Evolutionary conservation across 495 filamentous ascomycete genomes (phyloP).

Genomic region (Parathielavia appendiculata): DNA sequence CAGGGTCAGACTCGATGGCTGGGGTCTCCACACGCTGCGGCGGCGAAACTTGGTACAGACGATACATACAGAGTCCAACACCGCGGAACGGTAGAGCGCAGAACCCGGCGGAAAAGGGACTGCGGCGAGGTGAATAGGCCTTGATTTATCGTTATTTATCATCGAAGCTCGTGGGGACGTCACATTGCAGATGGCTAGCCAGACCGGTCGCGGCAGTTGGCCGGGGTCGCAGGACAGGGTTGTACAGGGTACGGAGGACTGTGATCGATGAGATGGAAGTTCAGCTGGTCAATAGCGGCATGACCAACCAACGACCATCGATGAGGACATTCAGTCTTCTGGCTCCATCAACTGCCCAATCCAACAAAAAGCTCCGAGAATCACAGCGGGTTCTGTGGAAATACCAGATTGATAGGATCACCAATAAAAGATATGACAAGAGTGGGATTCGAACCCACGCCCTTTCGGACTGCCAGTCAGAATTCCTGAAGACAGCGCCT

Average conservation of each 20-base stretch:
- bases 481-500: constrained; percentile 34
- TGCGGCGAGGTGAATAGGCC: background rate
- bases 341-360: no score
- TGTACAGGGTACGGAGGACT: background rate
- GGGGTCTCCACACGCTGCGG: background rate
- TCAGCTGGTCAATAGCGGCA: no score
- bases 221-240: constrained; percentile 8
- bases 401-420: no score
- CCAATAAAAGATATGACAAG: constrained; percentile 26
- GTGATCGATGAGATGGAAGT: background rate
- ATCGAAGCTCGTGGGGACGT: constrained; percentile 12
- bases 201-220: constrained; percentile 12
- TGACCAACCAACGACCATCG: no score
- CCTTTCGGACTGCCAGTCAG: constrained; percentile 23
- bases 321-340: no score
- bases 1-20: constrained; percentile 13
- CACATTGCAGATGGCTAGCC: constrained; percentile 7
- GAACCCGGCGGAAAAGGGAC: background rate
- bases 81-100: constrained; percentile 4
- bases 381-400: no score
- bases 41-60: no score
- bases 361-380: background rate
- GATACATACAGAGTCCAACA: no score
- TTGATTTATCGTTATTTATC: constrained; percentile 8
- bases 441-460: constrained; percentile 37